These are phyloP conservation scores for Eimeria tenella DNA, from an alignment of 169 alveolate genomes.

Conservation along the genomic window DNA sequence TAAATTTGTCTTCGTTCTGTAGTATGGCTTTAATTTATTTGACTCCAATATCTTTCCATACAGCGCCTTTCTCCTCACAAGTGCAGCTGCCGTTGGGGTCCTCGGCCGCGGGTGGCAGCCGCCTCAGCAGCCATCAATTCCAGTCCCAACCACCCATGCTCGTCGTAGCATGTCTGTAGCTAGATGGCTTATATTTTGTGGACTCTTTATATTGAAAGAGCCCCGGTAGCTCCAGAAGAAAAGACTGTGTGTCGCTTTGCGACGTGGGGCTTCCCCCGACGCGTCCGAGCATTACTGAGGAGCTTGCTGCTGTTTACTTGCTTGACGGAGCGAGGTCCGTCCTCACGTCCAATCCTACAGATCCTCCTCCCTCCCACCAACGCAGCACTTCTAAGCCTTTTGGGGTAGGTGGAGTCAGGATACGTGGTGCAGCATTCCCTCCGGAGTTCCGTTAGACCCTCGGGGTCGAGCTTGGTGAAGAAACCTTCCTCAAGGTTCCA, in stretches of 20 bases:
- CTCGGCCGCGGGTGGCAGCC: slow-evolving; percentile 58
- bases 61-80: neutral
- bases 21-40: neutral
- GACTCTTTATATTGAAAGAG: neutral
- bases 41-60: neutral
- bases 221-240: neutral
- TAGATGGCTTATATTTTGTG: neutral
- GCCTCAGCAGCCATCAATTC: slow-evolving; percentile 12
- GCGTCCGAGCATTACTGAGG: slow-evolving; percentile 29
- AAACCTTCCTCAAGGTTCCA: neutral
- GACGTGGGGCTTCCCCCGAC: slow-evolving; percentile 59
- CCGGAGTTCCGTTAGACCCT: neutral
- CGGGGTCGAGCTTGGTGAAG: neutral
- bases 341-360: neutral
- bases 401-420: neutral
- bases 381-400: neutral
- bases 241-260: neutral
- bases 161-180: neutral
- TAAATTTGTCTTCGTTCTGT: neutral
- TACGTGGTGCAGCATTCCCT: neutral
- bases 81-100: slow-evolving; percentile 54
- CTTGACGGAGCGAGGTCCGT: neutral
- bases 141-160: neutral
- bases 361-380: neutral
- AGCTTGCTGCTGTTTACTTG: neutral